Base-by-base conservation (phyloP, 2,329 filamentous ascomycete genomes). In the Bipolaris sorokiniana region DNA sequence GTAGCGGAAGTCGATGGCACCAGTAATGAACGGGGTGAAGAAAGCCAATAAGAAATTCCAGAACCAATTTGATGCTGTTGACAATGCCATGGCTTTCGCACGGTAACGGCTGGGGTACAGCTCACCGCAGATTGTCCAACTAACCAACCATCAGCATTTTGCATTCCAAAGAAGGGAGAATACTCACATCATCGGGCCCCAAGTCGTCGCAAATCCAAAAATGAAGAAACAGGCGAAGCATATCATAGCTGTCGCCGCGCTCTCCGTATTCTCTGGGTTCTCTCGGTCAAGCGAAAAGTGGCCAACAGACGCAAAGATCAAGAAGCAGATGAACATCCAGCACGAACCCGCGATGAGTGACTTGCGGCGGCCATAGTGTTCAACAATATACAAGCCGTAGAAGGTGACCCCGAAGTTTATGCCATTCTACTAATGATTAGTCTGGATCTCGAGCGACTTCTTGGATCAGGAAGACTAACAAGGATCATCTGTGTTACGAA, bases 21-120 rank as follows among this genome's bases (percentile, higher is more conserved):
- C 78, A 0, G 87, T 89, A 69, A 93, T 92, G 74, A 91, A 92
- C 0, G 90, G 88, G 0, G 90, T 91, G 78, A 92, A 91, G 79
- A 92, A 92, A 0, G 86, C 75, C 28, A 76, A 59, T 11, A 77
- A 59, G 61, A 77, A 78, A 58, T 78, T 78, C 67, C 68, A 78
- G 3, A 75, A 61, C 78, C 78, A 80, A 67, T 80, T 80, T 18
- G 69, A 71, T 1, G 78, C 75, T 1, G 78, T 80, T 7, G 74
- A 74, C 4, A 80, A 64, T 7, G 74, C 78, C 77, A 80, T 80
- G 56, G 74, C 73, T 33, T 72, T 77, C 4, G 77, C 78, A 11
- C 78, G 72, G 66, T 80, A 79, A 18, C 85, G 80, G 26, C 84
- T 84, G 0, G 83, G 87, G 72, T 88, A 90, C 40, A 90, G 81